Percentiles rank a stretch among this genome's conserved stretches.
Conservation (phyloP, 2,329 filamentous ascomycete genomes). For the Pseudonectria buxi region DNA sequence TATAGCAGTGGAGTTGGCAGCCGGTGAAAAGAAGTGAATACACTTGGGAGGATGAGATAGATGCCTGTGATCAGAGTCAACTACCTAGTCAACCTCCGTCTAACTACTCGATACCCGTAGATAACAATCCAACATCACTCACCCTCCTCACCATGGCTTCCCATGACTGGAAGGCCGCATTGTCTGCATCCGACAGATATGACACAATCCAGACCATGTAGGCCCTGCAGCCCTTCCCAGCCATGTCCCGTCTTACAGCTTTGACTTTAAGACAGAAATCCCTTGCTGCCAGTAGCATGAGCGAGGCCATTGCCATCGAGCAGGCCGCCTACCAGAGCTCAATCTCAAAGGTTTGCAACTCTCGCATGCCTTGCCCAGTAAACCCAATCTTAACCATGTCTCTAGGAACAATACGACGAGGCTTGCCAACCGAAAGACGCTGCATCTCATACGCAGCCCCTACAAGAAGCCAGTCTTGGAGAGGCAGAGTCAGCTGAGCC, state of each 20-base stretch:
- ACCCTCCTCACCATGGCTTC: slow-evolving; percentile 10
- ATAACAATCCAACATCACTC: slow-evolving; percentile 1
- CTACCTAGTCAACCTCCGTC: too few relatives aligned
- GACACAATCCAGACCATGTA: slow-evolving; percentile 51
- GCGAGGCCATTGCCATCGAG: slow-evolving; percentile 58
- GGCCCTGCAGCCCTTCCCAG: slow-evolving; percentile 3
- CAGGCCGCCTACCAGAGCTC: slow-evolving; percentile 54
- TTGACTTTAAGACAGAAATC: slow-evolving; percentile 22
- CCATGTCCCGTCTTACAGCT: not conserved
- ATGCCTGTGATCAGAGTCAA: not conserved
- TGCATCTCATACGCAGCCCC: slow-evolving; percentile 4
- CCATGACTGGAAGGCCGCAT: slow-evolving; percentile 40
- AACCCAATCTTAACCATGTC: slow-evolving; percentile 17
- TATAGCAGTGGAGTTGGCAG: too few relatives aligned
- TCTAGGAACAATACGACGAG: slow-evolving; percentile 52
- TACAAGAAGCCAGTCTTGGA: not conserved
- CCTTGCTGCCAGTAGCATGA: slow-evolving; percentile 23
- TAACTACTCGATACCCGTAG: too few relatives aligned
- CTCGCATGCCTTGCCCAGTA: slow-evolving; percentile 6
- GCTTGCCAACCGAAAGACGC: slow-evolving; percentile 28
- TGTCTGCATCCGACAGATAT: slow-evolving; percentile 56
- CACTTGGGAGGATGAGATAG: not conserved
- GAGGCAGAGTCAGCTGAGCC: slow-evolving; percentile 6
- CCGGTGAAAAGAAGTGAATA: too few relatives aligned
- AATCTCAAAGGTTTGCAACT: slow-evolving; percentile 45